These are phyloP conservation scores for Ceratobasidium papillatum DNA, from an alignment of 1,284 basidiomycete genomes.

Conservation along the genomic window DNA sequence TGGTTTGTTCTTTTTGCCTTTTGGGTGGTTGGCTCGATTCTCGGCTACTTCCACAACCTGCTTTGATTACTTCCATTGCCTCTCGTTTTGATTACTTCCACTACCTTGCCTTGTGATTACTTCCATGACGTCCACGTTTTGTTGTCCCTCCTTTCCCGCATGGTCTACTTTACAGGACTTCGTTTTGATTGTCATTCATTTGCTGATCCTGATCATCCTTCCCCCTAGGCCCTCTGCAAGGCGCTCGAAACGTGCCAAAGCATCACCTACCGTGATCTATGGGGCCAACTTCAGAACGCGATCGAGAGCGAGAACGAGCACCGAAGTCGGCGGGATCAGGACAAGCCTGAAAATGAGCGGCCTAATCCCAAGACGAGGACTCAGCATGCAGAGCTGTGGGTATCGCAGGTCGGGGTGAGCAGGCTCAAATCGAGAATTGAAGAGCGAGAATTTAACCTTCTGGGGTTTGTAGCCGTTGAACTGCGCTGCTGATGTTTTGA, in stretches of 20 bases:
- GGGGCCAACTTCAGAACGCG: not conserved
- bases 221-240: slow-evolving; percentile 11
- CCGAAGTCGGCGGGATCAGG: slow-evolving; percentile 8
- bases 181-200: not conserved
- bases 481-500: not conserved
- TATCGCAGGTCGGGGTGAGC: slow-evolving; percentile 18
- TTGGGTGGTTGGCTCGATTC: too few relatives aligned
- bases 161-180: too few relatives aligned
- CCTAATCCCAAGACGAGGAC: not conserved
- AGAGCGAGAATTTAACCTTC: not conserved
- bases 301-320: slow-evolving; percentile 15
- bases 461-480: not conserved
- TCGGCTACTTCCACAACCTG: too few relatives aligned
- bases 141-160: too few relatives aligned
- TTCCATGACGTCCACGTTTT: too few relatives aligned
- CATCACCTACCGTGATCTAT: slow-evolving; percentile 6
- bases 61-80: not conserved
- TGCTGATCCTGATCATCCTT: not conserved
- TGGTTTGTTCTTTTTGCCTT: too few relatives aligned
- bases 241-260: slow-evolving; percentile 5
- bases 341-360: not conserved
- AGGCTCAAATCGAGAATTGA: not conserved
- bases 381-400: slow-evolving; percentile 38
- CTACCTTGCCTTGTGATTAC: too few relatives aligned
- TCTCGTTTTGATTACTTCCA: too few relatives aligned